Evolutionary conservation across 768 basidiomycete genomes (phyloP), one percentile per base, ranked within the genome.

Genomic region (Lactifluus hygrophoroides): DNA sequence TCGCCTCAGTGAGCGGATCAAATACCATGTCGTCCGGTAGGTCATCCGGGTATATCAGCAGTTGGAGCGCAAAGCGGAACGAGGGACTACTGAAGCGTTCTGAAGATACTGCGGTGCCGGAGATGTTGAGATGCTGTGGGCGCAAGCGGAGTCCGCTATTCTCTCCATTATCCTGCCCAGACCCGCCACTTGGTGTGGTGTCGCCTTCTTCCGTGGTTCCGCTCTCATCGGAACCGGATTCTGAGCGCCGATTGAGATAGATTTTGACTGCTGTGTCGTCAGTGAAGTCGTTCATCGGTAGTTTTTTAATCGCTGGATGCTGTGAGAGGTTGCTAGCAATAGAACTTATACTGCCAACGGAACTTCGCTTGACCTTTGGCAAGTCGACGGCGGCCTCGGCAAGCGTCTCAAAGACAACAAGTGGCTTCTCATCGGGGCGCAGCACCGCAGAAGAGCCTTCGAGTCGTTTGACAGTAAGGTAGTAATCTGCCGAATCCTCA

Each of bases 251-350:
- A 69, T 97, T 93, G 62, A 98, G 71, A 72, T 96, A 99, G 71
- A 98, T 88, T 71, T 97, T 98, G 73, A 98, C 94, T 0, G 88
- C 85, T 3, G 94, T 93, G 68, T 98, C 96, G 65, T 99, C 96
- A 43, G 90, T 90, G 68, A 94, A 98, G 69, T 98, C 96, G 66
- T 94, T 96, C 92, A 96, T 95, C 45, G 89, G 84, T 40, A 98
- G 75, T 69, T 89, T 90, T 68, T 83, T 86, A 71, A 98, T 99
- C 16, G 96, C 94, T 17, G 95, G 94, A 68, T 97, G 91, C 82
- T 90, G 86, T 3, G 88, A 90, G 27, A 98, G 77, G 68, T 94
- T 94, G 68, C 90, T 94, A 34, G 88, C 80, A 23, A 99, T 77
- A n/a, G 92, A 94, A 66, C 85, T 92, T 65, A 99, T 94, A 69